Evolutionary conservation across 164 flowering plant species (phyloP).

Genomic region (Vitis riparia): DNA sequence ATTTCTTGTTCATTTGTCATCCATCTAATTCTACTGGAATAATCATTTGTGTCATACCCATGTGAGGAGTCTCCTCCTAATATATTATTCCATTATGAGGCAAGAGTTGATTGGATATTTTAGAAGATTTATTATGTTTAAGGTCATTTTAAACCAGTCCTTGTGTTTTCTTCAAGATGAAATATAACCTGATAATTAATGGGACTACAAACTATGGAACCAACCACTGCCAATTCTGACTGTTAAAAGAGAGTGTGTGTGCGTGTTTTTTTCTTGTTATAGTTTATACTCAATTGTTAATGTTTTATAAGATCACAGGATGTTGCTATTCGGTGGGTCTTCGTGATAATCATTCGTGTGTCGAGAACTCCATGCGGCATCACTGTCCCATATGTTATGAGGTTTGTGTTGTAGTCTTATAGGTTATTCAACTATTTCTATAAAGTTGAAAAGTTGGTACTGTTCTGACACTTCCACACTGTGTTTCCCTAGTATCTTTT

Average conservation of each 20-base stretch:
- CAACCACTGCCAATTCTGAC: too few species aligned
- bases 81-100: too few species aligned
- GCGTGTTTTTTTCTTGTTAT: not conserved
- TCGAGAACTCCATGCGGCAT: slow-evolving; percentile 90
- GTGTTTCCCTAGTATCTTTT: slow-evolving; percentile 73
- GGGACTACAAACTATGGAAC: too few species aligned
- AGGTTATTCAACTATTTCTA: not conserved
- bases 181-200: too few species aligned
- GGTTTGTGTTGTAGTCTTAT: slow-evolving; percentile 37
- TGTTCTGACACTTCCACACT: slow-evolving; percentile 1
- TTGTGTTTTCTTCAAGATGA: too few species aligned
- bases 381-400: slow-evolving; percentile 94
- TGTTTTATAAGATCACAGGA: slow-evolving; percentile 38
- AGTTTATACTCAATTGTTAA: not conserved
- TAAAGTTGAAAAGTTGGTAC: not conserved
- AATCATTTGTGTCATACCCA: too few species aligned
- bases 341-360: slow-evolving; percentile 70
- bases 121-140: too few species aligned
- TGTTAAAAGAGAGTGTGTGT: not conserved
- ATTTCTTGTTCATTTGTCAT: too few species aligned
- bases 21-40: too few species aligned
- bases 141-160: too few species aligned
- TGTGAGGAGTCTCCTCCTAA: too few species aligned
- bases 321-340: slow-evolving; percentile 70
- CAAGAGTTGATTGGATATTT: too few species aligned